These are phyloP conservation scores for Penicillium chermesinum DNA, from an alignment of 495 filamentous ascomycete species.

Conservation along the genomic window DNA sequence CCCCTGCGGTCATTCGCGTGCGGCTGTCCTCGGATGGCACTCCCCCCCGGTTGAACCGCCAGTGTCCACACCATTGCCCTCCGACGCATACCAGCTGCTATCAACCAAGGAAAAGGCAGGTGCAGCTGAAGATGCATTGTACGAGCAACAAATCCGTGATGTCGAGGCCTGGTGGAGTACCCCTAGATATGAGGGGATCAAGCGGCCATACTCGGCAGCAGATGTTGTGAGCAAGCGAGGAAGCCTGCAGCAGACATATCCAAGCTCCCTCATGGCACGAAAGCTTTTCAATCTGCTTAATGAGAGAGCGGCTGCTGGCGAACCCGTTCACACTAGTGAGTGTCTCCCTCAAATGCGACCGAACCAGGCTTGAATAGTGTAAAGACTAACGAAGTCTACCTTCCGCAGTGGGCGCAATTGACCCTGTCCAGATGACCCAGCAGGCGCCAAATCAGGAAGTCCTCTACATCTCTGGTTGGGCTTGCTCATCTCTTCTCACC, in stretches of 20 bases:
- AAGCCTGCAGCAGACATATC: slow-evolving; percentile 77
- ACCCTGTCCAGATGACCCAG: slow-evolving; percentile 98
- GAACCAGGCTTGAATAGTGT: too few relatives aligned
- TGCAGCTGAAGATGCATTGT: slow-evolving; percentile 73
- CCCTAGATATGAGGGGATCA: slow-evolving; percentile 81
- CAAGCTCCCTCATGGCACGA: slow-evolving; percentile 85
- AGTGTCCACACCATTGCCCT: slow-evolving; percentile 53
- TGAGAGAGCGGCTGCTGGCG: slow-evolving; percentile 63
- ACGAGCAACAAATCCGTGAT: slow-evolving; percentile 70
- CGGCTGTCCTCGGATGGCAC: slow-evolving; percentile 44
- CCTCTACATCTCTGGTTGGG: slow-evolving; percentile 94
- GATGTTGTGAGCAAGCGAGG: slow-evolving; percentile 93
- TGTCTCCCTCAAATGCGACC: too few relatives aligned
- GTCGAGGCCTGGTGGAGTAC: slow-evolving; percentile 85
- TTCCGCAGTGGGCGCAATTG: slow-evolving; percentile 83
- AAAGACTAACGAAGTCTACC: not conserved
- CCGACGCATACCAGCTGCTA: slow-evolving; percentile 76
- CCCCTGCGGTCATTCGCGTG: slow-evolving; percentile 38
- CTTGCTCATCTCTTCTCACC: slow-evolving; percentile 87
- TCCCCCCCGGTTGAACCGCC: slow-evolving; percentile 44
- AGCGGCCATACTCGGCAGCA: slow-evolving; percentile 80
- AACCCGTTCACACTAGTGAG: slow-evolving; percentile 88
- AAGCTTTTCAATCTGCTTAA: slow-evolving; percentile 88
- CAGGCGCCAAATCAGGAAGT: slow-evolving; percentile 95
- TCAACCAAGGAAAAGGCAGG: slow-evolving; percentile 67